phyloP scores from a whole-genome alignment of 2,329 filamentous ascomycete species.

The Colletotrichum acutatum region DNA sequence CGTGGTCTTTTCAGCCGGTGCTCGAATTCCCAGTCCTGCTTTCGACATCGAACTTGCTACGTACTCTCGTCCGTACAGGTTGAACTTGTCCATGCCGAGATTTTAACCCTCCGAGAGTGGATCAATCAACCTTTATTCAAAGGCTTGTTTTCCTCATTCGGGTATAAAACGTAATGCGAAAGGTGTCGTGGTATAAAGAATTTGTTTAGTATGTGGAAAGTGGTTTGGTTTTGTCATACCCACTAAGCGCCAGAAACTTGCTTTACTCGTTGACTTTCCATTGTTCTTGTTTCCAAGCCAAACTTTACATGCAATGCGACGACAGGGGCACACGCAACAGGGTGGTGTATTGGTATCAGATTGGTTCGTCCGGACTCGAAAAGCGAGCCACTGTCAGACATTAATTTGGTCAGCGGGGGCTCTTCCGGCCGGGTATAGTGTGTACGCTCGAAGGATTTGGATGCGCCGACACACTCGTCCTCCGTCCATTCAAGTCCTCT shows the following conservation, averaged over 20 bases:
- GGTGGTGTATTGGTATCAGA: neutral
- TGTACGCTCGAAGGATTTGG: neutral
- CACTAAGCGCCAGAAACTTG: neutral
- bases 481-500: neutral
- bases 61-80: neutral
- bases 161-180: neutral
- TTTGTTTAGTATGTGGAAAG: neutral
- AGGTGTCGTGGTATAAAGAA: neutral
- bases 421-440: neutral
- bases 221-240: neutral
- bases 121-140: neutral
- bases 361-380: neutral
- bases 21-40: neutral
- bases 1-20: no score
- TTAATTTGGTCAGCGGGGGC: neutral
- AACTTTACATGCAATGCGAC: neutral
- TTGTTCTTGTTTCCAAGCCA: neutral
- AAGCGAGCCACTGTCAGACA: neutral
- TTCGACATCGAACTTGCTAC: no score
- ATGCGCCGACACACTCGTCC: neutral
- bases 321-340: neutral
- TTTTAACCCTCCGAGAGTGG: neutral
- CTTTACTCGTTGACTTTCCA: neutral
- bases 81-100: neutral
- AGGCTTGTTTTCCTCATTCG: neutral